These are phyloP conservation scores for Triticum aestivum DNA, from an alignment of 176 grass and related monocot genomes.

Conservation along the genomic window IWGSC_CS_RefSeq_v2.1 NC_057803.1:317952470-317952969, in stretches of 20 bases:
- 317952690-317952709: background rate
- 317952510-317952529: background rate
- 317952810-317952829: background rate
- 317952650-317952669: slow-evolving; percentile 7
- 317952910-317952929: background rate
- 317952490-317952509: background rate
- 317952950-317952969: background rate
- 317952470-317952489: background rate
- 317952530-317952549: background rate
- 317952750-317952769: background rate
- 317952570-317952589: background rate
- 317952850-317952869: background rate
- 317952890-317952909: background rate
- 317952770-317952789: background rate
- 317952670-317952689: slow-evolving; percentile 5
- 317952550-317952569: background rate
- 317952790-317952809: background rate
- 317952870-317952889: background rate
- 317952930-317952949: background rate
- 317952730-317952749: background rate
- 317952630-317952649: background rate
- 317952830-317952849: background rate
- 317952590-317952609: background rate
- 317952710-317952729: background rate
- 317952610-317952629: background rate